Evolutionary conservation across 1,284 basidiomycete genomes (phyloP).

Genomic region (Pascua guehoae): DNA sequence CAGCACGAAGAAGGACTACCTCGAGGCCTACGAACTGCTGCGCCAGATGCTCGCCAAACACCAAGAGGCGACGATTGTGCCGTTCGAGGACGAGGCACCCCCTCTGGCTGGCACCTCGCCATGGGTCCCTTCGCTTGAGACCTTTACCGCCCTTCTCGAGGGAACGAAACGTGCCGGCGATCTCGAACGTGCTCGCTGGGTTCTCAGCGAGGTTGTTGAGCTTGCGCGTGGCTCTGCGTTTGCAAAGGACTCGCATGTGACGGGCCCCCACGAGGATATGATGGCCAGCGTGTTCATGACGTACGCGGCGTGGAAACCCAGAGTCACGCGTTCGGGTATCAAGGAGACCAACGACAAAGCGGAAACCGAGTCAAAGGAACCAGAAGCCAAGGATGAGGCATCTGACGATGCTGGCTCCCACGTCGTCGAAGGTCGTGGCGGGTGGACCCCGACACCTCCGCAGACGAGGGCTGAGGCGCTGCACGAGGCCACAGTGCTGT

Average conservation of each 20-base stretch:
- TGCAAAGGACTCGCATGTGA: not conserved
- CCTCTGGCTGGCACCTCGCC: slow-evolving; percentile 49
- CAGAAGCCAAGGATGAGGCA: not conserved
- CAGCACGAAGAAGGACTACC: slow-evolving; percentile 59
- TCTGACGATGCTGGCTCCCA: too few relatives aligned
- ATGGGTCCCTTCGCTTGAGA: slow-evolving; percentile 64
- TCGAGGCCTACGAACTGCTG: slow-evolving; percentile 73
- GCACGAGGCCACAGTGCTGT: slow-evolving; percentile 66
- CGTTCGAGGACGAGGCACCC: slow-evolving; percentile 24
- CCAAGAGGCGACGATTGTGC: slow-evolving; percentile 47
- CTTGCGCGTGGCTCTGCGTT: slow-evolving; percentile 48
- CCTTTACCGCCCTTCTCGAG: slow-evolving; percentile 79
- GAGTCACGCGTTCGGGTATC: slow-evolving; percentile 8
- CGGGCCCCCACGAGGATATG: slow-evolving; percentile 63
- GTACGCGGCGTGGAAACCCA: slow-evolving; percentile 73
- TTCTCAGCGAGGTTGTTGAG: slow-evolving; percentile 71
- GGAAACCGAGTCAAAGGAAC: slow-evolving; percentile 4
- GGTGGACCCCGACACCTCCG: slow-evolving; percentile 36
- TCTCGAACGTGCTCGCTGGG: slow-evolving; percentile 77
- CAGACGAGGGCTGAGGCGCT: slow-evolving; percentile 70
- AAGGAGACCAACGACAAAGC: not conserved
- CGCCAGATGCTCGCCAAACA: slow-evolving; percentile 75
- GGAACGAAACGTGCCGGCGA: slow-evolving; percentile 85
- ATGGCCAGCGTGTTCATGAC: slow-evolving; percentile 83
- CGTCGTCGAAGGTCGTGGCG: too few relatives aligned